Percentiles rank a stretch among this genome's conserved stretches.
Evolutionary conservation across 192 early-diverging fungal species (phyloP).

Genomic region (Coemansia sp.): DNA sequence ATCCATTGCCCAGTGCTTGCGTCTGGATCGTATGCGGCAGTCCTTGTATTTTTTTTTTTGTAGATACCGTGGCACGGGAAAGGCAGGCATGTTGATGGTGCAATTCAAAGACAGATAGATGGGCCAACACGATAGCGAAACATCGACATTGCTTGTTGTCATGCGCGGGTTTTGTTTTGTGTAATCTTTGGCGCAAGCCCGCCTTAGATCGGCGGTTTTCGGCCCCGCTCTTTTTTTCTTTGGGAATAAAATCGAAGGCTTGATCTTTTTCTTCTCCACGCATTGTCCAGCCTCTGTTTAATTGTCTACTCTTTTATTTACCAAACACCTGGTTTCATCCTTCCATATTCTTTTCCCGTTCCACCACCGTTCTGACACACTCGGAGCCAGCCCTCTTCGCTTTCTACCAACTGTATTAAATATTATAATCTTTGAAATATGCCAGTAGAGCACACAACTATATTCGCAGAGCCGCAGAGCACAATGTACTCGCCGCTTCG

Average conservation of each 20-base stretch:
- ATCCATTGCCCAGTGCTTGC: neutral
- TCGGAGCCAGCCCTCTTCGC: neutral
- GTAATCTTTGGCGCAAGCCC: no score
- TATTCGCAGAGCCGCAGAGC: neutral
- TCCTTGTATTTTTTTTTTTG: no score
- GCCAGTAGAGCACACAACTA: conserved; percentile 1
- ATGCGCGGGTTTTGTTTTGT: no score
- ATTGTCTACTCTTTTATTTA: neutral
- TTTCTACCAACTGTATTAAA: neutral
- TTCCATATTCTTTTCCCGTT: neutral
- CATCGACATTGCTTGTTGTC: no score
- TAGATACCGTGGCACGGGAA: no score
- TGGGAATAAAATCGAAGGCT: no score
- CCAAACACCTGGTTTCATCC: neutral
- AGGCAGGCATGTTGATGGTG: no score
- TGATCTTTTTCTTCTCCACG: neutral
- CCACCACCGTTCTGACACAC: neutral
- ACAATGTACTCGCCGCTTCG: conserved; percentile 32
- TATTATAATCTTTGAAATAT: neutral
- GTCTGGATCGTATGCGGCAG: neutral
- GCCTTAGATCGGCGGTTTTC: neutral
- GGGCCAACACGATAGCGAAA: no score
- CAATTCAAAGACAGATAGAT: no score
- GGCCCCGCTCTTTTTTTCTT: neutral
- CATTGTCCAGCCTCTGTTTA: neutral